Evolutionary conservation across 2,329 filamentous ascomycete genomes (phyloP), one percentile per base, ranked within the genome.

Genomic region (Tolypocladium amazonense): DNA sequence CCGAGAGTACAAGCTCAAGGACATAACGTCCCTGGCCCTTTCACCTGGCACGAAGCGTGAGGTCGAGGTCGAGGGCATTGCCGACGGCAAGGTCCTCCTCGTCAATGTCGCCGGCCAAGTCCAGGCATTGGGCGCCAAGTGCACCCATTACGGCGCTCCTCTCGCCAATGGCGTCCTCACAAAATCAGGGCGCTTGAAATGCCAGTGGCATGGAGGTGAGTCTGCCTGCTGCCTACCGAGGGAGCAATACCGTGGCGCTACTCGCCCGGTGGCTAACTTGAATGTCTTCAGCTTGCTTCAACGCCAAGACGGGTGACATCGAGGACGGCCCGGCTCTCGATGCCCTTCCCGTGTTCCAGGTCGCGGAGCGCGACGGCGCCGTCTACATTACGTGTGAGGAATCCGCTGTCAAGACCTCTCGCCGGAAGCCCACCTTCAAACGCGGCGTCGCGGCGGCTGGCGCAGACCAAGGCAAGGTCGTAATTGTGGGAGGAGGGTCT

Each of bases 291-390:
- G 94, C 94, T 60, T 99, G 94, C 79, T 99, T 97, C 77, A 94
- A 91, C 63, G 85, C 90, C 63, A 82, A 83, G 59, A 95, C 89
- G 7, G 94, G 94, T 58, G 94, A 99, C 68, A 89, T 97, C 61
- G 94, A 99, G 76, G 91, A 97, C 70, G 92, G 93, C 0, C 94
- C 94, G 0, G 94, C 90, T 2, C 83, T 96, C 33, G 91, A 97
- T 68, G 82, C 89, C n/a, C 78, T 99, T 33, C 83, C 89, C 54
- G 87, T 88, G 57, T 99, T 95, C 77, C 86, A 90, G 58, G 79
- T 97, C 38, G 77, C 85, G 38, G 87, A 96, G 72, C 92, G 88
- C 69, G 85, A 94, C 66, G 92, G 90, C 38, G 88, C 83, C 6
- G 86, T 97, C 2, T 97, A 92, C 72, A 84, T 99, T 64, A 87